Conservation (phyloP, 1,284 basidiomycete genomes). For the Ganoderma sinense region DNA sequence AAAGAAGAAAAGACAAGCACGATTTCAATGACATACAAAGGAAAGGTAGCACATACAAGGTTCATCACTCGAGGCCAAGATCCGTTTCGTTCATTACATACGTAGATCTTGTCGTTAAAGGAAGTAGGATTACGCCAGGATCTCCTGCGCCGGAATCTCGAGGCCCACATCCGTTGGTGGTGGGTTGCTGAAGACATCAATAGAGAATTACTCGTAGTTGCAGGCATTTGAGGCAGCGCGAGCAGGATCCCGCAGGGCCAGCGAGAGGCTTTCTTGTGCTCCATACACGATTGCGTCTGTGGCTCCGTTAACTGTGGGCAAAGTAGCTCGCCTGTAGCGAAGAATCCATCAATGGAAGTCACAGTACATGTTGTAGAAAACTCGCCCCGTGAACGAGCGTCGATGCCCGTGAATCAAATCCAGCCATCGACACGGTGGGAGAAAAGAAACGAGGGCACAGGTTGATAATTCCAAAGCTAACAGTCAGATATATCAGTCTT, state of each 20-base stretch:
- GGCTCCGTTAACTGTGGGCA: neutral
- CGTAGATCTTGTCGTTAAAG: neutral
- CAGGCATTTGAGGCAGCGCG: neutral
- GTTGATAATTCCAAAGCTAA: neutral
- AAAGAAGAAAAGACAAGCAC: neutral
- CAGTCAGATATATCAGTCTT: neutral
- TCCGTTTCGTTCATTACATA: neutral
- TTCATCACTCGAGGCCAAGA: neutral
- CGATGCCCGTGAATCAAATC: neutral
- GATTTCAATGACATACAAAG: neutral
- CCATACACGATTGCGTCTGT: neutral
- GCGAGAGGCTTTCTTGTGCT: neutral
- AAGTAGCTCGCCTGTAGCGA: neutral
- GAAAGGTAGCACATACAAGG: neutral
- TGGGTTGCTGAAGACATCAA: neutral
- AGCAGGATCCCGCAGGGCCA: neutral
- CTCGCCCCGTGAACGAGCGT: neutral
- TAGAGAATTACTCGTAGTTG: constrained; percentile 4
- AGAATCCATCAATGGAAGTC: neutral
- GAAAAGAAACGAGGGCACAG: neutral
- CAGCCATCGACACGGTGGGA: neutral
- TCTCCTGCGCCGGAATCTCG: neutral
- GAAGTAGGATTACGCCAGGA: neutral
- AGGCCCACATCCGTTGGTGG: neutral
- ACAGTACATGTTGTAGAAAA: neutral